phyloP scores from a whole-genome alignment of 1,284 basidiomycete species.

The Coniophora puteana region DNA sequence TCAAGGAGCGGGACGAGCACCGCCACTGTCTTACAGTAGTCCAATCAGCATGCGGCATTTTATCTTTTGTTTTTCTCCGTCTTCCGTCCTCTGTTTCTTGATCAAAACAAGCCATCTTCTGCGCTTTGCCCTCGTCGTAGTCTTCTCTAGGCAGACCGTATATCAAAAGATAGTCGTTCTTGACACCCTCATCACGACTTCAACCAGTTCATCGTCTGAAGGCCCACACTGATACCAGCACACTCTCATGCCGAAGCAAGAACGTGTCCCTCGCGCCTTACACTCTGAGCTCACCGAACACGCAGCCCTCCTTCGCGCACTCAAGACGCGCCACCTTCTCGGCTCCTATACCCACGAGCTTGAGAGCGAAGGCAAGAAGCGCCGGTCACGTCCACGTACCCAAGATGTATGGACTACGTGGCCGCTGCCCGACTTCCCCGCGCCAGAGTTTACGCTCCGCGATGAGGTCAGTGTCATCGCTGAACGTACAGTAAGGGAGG shows the following conservation, averaged over 20 bases:
- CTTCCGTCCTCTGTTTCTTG: too few species aligned
- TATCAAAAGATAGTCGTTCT: neutral
- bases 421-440: slow-evolving; percentile 26
- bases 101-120: too few species aligned
- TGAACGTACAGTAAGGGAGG: slow-evolving; percentile 9
- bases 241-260: slow-evolving; percentile 8
- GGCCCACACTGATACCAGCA: neutral
- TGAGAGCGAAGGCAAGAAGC: slow-evolving; percentile 4
- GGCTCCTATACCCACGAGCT: slow-evolving; percentile 25
- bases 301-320: slow-evolving; percentile 17
- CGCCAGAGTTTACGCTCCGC: slow-evolving; percentile 25
- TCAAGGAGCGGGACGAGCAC: neutral
- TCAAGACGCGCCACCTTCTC: slow-evolving; percentile 22
- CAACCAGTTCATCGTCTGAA: neutral
- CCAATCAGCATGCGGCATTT: neutral
- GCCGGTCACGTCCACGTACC: too few species aligned
- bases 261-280: slow-evolving; percentile 15
- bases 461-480: slow-evolving; percentile 21
- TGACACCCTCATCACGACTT: neutral
- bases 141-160: neutral
- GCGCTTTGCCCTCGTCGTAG: too few species aligned
- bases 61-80: too few species aligned
- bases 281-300: slow-evolving; percentile 25
- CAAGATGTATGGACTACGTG: slow-evolving; percentile 25
- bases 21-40: neutral